Evolutionary conservation across 2,329 filamentous ascomycete genomes (phyloP).

Genomic region (Xylariaceae sp.): DNA sequence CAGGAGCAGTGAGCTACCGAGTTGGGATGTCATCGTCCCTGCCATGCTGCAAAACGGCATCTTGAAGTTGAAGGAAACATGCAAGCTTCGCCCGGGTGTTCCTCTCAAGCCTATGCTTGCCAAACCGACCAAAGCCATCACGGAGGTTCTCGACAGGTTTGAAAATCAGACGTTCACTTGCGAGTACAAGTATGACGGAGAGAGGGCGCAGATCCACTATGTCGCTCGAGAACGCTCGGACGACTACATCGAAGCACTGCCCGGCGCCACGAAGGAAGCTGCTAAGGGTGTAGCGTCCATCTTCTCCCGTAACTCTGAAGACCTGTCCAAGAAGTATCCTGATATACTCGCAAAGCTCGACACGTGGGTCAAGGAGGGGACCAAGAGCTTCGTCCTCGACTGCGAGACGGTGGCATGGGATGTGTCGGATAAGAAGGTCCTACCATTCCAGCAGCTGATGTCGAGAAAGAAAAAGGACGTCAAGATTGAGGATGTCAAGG

Average conservation of each 20-base stretch:
- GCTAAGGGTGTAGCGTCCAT: constrained; percentile 77
- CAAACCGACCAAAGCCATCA: constrained; percentile 96
- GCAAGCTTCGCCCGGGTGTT: constrained; percentile 87
- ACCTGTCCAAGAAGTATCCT: constrained; percentile 94
- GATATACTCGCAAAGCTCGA: constrained; percentile 85
- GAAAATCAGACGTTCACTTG: constrained; percentile 94
- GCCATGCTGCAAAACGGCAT: constrained; percentile 83
- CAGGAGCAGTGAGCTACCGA: constrained; percentile 71
- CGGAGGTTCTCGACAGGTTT: constrained; percentile 92
- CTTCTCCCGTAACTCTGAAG: constrained; percentile 95
- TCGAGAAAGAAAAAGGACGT: constrained; percentile 97
- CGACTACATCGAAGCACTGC: constrained; percentile 56
- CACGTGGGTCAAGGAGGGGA: constrained; percentile 82
- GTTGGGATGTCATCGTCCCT: constrained; percentile 91
- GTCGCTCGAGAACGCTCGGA: constrained; percentile 72
- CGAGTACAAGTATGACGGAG: constrained; percentile 98
- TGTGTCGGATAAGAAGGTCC: constrained; percentile 83
- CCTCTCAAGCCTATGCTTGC: constrained; percentile 98
- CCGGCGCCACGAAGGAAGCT: constrained; percentile 55
- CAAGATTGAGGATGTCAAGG: constrained; percentile 87
- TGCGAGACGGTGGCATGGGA: constrained; percentile 99
- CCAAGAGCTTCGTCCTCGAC: constrained; percentile 94
- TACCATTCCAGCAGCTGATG: constrained; percentile 98
- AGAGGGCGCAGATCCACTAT: constrained; percentile 97
- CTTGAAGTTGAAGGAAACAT: constrained; percentile 70